Percentiles rank a stretch among this genome's conserved stretches.
phyloP scores from a whole-genome alignment of 192 early-diverging fungal genomes.

The Chytriomyces confervae region DNA sequence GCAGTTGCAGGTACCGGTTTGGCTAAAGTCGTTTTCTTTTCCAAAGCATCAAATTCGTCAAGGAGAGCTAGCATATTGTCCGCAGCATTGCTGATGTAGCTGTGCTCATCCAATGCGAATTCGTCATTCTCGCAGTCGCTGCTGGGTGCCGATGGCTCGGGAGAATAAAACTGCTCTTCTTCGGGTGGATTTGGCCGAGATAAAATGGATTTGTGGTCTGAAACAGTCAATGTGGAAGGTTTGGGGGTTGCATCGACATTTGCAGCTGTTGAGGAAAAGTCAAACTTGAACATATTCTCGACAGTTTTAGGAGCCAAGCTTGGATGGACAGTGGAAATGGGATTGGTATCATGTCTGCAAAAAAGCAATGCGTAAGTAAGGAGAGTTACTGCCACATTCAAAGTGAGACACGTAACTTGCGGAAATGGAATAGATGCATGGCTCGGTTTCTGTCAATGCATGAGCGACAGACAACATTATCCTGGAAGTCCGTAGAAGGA shows the following conservation, averaged over 20 bases:
- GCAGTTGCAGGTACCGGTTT: background rate
- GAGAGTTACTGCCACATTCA: background rate
- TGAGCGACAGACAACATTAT: conserved; percentile 27
- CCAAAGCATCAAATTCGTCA: conserved; percentile 3
- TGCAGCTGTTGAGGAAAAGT: background rate
- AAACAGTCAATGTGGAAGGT: background rate
- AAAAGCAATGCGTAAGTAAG: background rate
- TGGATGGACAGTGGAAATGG: background rate
- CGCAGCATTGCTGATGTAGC: conserved; percentile 6
- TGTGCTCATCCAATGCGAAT: conserved; percentile 17
- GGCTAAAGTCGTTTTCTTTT: background rate
- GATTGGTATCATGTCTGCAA: background rate
- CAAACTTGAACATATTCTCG: background rate
- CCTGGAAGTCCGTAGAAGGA: background rate
- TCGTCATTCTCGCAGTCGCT: background rate
- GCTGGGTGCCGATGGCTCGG: no score
- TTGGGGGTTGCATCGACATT: background rate
- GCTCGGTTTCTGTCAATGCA: conserved; percentile 24
- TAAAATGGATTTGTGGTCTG: background rate
- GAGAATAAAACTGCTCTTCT: background rate
- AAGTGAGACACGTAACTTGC: background rate
- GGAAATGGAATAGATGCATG: conserved; percentile 1
- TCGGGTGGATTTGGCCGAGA: background rate
- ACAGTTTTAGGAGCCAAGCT: background rate
- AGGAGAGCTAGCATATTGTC: conserved; percentile 19